Conservation (phyloP, 305 asterid genomes). For the Fraxinus dipetala region DNA sequence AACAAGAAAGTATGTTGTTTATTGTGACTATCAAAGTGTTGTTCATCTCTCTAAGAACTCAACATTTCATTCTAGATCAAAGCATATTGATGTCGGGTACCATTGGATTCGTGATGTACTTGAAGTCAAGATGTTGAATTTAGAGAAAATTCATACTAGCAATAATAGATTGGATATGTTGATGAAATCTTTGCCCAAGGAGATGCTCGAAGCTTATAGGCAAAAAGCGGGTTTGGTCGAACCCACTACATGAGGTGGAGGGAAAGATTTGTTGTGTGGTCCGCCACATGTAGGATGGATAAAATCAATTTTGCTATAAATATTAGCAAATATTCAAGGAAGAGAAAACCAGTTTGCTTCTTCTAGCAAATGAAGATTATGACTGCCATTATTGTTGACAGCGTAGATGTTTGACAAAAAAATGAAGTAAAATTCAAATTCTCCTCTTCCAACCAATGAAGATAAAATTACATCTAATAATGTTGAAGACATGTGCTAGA, state of each 20-base stretch:
- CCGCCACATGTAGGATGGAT: not conserved
- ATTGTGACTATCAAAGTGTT: not conserved
- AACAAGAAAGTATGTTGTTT: not conserved
- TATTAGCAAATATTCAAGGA: not conserved
- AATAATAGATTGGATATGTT: not conserved
- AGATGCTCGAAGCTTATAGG: not conserved
- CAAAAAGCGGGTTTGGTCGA: not conserved
- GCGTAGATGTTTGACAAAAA: not conserved
- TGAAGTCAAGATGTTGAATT: not conserved
- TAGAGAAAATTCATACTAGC: not conserved
- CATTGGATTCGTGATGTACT: not conserved
- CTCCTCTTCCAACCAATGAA: not conserved
- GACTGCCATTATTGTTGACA: not conserved
- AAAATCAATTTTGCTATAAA: no score
- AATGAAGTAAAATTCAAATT: not conserved
- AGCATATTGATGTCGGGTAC: not conserved
- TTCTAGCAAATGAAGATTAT: not conserved
- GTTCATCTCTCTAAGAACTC: not conserved
- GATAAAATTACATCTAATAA: not conserved
- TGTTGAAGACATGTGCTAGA: not conserved
- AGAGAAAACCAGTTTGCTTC: not conserved
- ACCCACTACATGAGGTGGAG: not conserved
- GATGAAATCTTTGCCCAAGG: not conserved
- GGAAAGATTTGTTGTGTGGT: not conserved
- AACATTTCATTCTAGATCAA: not conserved